Evolutionary conservation across 192 early-diverging fungal species (phyloP), one percentile per base, ranked within the genome.

Genomic region (Backusella parvicylindrica): DNA sequence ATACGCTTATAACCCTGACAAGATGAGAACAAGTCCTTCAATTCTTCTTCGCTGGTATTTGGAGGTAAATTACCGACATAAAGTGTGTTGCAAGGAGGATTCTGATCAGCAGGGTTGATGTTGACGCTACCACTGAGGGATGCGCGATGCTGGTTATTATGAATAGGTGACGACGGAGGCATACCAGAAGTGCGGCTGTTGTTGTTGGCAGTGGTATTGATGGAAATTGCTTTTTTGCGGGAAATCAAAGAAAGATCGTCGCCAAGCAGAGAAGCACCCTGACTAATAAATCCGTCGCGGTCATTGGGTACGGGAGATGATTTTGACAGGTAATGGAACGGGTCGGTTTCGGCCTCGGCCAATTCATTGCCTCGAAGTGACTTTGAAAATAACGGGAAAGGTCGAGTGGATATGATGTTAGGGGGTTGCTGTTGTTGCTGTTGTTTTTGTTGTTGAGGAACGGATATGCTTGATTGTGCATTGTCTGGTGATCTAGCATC

Each of bases 31-130:
- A 97, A 63, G 43, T 87, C 84, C 31, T 91, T 86, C 68, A 99
- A 86, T 84, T 99, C 97, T 12, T 96, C 95, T 82, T 98, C 96
- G 30, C 85, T 89, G 30, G 96, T 93, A 72, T 95, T 92, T 64
- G 89, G 87, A 11, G 97, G 95, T 31, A 99, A 84, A 80, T 99
- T 99, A 36, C 97, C 97, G 35, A 99, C 96, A 76, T 99, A 99
- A 30, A 99, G 85, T 3, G 97, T 99, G 81, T 99, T 99, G 86
- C 97, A 99, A 3, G 97, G 97, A 56, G 96, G 97, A 81, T 99
- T 99, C 80, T 98, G 96, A 83, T 99, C 96, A 41, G 87, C 89
- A 30, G 84, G 77, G 7, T 35, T 36, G 9, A 36, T 12, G 2
- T 60, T 60, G 53, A 60, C 9, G 3, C 23, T 28, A 9, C 53